Evolutionary conservation across 805 yeast genomes (phyloP).

Genomic region (Kodamaea leandrae): DNA sequence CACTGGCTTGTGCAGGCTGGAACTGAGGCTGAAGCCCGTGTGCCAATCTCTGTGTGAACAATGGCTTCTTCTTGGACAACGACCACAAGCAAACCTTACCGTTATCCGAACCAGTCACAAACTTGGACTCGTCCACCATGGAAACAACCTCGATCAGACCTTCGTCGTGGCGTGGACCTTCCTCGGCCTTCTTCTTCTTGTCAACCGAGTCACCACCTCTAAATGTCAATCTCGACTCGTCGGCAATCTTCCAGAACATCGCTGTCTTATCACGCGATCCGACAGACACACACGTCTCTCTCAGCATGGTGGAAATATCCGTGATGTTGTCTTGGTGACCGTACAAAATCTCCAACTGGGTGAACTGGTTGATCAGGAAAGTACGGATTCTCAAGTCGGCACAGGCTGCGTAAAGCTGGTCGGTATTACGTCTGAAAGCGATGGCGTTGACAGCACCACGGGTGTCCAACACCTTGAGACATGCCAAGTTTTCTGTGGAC

Average conservation of each 20-base stretch:
- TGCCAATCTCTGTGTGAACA: conserved; percentile 62
- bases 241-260: conserved; percentile 94
- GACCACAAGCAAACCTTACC: conserved; percentile 93
- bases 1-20: conserved; percentile 38
- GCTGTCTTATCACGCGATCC: conserved; percentile 95
- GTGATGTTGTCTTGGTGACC: conserved; percentile 93
- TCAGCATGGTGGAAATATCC: conserved; percentile 75
- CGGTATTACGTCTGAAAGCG: conserved; percentile 74
- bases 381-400: conserved; percentile 90
- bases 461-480: conserved; percentile 75
- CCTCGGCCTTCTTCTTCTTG: conserved; percentile 34
- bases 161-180: conserved; percentile 52
- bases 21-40: conserved; percentile 68
- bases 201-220: conserved; percentile 76
- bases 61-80: conserved; percentile 82
- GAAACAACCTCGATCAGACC: conserved; percentile 88
- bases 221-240: conserved; percentile 89
- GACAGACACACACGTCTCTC: conserved; percentile 93
- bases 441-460: conserved; percentile 71
- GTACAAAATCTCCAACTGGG: conserved; percentile 85
- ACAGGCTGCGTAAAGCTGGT: conserved; percentile 88
- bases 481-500: conserved; percentile 76
- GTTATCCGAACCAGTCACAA: conserved; percentile 93
- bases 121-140: conserved; percentile 90
- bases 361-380: conserved; percentile 77